A percentile compares a stretch with the other conserved stretches of the same genome.
Evolutionary conservation across 768 basidiomycete genomes (phyloP).

Genomic region (Lepiota subincarnata): DNA sequence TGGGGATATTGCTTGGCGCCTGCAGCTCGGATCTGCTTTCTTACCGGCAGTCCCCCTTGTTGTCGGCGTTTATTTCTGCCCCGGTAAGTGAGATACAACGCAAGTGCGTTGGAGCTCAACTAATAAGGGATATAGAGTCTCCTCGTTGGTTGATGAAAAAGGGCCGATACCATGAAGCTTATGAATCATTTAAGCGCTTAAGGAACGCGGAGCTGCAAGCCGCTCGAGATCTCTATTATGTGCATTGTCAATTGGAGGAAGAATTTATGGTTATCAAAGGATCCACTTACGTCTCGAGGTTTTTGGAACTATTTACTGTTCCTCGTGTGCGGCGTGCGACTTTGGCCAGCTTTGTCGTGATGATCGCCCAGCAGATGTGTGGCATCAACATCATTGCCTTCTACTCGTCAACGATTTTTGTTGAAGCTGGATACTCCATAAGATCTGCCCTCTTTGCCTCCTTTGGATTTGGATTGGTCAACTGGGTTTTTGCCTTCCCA

Average conservation of each 20-base stretch:
- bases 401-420: slow-evolving; percentile 73
- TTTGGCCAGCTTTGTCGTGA: slow-evolving; percentile 42
- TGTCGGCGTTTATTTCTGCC: slow-evolving; percentile 44
- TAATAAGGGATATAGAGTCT: slow-evolving; percentile 40
- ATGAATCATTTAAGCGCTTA: slow-evolving; percentile 55
- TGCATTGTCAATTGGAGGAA: slow-evolving; percentile 59
- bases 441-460: slow-evolving; percentile 56
- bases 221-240: slow-evolving; percentile 71
- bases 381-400: slow-evolving; percentile 74
- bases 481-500: slow-evolving; percentile 57
- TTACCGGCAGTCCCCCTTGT: slow-evolving; percentile 44
- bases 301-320: slow-evolving; percentile 65
- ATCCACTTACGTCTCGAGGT: slow-evolving; percentile 40
- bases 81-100: slow-evolving; percentile 27
- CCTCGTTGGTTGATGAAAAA: slow-evolving; percentile 82
- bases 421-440: slow-evolving; percentile 45
- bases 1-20: slow-evolving; percentile 66
- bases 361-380: slow-evolving; percentile 75
- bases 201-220: slow-evolving; percentile 66
- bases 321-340: slow-evolving; percentile 53
- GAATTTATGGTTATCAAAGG: slow-evolving; percentile 53
- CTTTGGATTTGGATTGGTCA: slow-evolving; percentile 58
- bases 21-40: slow-evolving; percentile 72
- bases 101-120: slow-evolving; percentile 12
- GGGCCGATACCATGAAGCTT: slow-evolving; percentile 63